Conservation (phyloP, 1,139 yeast genomes). For the Blastobotrys aristatus region DNA sequence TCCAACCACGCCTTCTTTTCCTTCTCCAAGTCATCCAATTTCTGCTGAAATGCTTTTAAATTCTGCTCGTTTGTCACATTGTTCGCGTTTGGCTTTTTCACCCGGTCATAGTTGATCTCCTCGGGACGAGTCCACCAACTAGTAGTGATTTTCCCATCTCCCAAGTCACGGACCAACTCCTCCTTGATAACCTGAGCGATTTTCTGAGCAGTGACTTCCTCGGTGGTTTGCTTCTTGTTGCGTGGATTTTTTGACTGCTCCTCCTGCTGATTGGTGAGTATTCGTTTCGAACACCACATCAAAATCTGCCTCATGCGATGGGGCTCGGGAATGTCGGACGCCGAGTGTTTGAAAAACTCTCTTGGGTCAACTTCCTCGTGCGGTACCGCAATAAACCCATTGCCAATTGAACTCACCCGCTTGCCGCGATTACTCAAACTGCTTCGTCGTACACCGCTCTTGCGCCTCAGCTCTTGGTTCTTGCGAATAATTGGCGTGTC, state of each 20-base stretch:
- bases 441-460: slow-evolving; percentile 28
- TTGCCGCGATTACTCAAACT: slow-evolving; percentile 51
- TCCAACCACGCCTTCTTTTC: slow-evolving; percentile 50
- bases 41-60: slow-evolving; percentile 42
- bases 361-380: slow-evolving; percentile 55
- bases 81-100: slow-evolving; percentile 49
- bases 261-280: slow-evolving; percentile 33
- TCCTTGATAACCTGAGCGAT: slow-evolving; percentile 60
- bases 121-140: slow-evolving; percentile 57
- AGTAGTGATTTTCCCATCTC: slow-evolving; percentile 53
- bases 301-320: slow-evolving; percentile 66
- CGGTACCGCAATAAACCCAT: slow-evolving; percentile 64
- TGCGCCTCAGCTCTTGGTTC: slow-evolving; percentile 35
- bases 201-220: slow-evolving; percentile 28
- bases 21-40: slow-evolving; percentile 41
- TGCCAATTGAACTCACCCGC: slow-evolving; percentile 68
- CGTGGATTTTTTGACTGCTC: slow-evolving; percentile 19
- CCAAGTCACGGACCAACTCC: slow-evolving; percentile 55
- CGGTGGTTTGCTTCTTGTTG: slow-evolving; percentile 23
- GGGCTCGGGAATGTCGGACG: slow-evolving; percentile 61
- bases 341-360: slow-evolving; percentile 61
- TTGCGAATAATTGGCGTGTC: slow-evolving; percentile 42
- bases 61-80: slow-evolving; percentile 48
- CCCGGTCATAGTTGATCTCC: slow-evolving; percentile 27
- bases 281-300: slow-evolving; percentile 62